A percentile compares a stretch with the other conserved stretches of the same genome.
Conservation (phyloP, 2,329 filamentous ascomycete genomes). For the Cladophialophora chaetospira region DNA sequence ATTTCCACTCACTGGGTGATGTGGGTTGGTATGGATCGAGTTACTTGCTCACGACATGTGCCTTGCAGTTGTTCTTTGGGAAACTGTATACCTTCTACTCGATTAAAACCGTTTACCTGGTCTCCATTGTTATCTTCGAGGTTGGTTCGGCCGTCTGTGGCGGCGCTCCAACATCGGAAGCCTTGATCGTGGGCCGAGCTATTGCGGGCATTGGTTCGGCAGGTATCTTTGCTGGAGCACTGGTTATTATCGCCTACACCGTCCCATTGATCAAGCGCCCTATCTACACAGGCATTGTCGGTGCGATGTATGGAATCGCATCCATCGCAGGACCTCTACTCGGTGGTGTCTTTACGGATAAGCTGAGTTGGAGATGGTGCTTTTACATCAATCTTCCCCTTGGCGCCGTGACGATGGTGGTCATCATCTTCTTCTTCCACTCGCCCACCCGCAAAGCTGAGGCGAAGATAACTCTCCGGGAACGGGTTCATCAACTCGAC, state of each 20-base stretch:
- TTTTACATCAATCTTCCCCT: constrained; percentile 49
- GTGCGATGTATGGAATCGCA: constrained; percentile 47
- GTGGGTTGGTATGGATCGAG: constrained; percentile 34
- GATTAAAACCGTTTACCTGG: constrained; percentile 47
- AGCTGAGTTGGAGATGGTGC: constrained; percentile 42
- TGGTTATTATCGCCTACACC: constrained; percentile 39
- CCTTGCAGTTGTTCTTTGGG: constrained; percentile 34
- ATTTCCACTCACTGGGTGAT: constrained; percentile 33
- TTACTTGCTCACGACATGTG: constrained; percentile 34
- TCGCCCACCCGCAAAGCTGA: constrained; percentile 40
- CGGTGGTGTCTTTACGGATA: constrained; percentile 46
- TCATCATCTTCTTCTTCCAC: constrained; percentile 53
- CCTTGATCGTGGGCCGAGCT: constrained; percentile 40
- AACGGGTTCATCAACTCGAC: constrained; percentile 46
- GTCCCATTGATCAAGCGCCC: constrained; percentile 59
- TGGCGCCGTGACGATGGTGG: constrained; percentile 44
- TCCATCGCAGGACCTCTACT: constrained; percentile 43
- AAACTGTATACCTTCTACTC: constrained; percentile 50
- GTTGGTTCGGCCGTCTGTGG: constrained; percentile 49
- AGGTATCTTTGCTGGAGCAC: constrained; percentile 36
- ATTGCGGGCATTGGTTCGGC: constrained; percentile 38
- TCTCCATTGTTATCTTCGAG: constrained; percentile 47
- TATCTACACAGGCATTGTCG: constrained; percentile 55
- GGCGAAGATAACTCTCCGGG: constrained; percentile 37
- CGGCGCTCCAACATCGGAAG: constrained; percentile 36